These are phyloP conservation scores for Nannizziopsis barbatae DNA, from an alignment of 2,329 filamentous ascomycete genomes.

Conservation along the genomic window DNA sequence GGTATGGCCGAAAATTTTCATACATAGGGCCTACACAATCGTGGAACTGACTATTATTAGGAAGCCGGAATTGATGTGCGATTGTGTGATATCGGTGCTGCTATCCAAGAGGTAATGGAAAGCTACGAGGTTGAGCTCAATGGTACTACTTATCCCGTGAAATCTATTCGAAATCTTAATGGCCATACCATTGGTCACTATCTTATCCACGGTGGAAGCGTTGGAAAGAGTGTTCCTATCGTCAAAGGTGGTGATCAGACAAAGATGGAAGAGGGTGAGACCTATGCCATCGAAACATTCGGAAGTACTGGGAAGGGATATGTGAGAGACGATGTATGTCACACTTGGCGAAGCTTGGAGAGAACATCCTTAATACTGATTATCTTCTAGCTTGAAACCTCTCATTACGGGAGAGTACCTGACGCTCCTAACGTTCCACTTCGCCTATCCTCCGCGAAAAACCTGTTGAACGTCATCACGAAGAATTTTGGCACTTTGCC, in stretches of 20 bases:
- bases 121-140: constrained; percentile 80
- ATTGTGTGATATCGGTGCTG: constrained; percentile 70
- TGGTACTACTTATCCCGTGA: constrained; percentile 66
- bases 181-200: constrained; percentile 84
- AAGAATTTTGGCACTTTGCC: constrained; percentile 93
- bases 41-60: constrained; percentile 26
- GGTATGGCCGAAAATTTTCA: constrained; percentile 24
- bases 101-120: constrained; percentile 86
- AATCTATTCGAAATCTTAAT: constrained; percentile 75
- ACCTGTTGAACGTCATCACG: constrained; percentile 75
- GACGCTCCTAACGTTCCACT: constrained; percentile 68
- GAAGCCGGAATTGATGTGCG: constrained; percentile 88
- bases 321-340: constrained; percentile 66
- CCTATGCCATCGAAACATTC: constrained; percentile 93
- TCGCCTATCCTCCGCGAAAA: constrained; percentile 70
- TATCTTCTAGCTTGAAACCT: constrained; percentile 54
- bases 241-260: constrained; percentile 79
- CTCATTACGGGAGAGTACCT: constrained; percentile 68
- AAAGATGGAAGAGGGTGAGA: constrained; percentile 96
- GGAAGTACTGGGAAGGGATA: constrained; percentile 85
- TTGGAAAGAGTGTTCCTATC: constrained; percentile 78
- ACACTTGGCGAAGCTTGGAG: neutral
- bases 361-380: constrained; percentile 12
- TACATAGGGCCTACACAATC: too few relatives aligned
- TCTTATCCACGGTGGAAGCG: constrained; percentile 85